A percentile compares a stretch with the other conserved stretches of the same genome.
Conservation (phyloP, 1,139 yeast genomes). For the Sugiyamaella sp. region DNA sequence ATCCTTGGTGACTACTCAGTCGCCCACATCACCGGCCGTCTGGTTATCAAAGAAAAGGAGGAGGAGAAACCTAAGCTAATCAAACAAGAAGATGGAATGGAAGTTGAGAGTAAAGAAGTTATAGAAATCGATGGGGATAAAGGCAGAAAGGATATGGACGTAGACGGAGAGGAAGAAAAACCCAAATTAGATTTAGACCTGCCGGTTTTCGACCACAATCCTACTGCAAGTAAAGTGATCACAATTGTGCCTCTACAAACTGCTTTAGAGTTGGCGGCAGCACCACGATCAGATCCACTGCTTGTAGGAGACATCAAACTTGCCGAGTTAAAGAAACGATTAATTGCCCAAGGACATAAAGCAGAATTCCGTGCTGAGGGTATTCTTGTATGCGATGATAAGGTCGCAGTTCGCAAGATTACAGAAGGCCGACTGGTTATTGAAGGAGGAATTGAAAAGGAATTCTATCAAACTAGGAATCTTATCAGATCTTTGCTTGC, state of each 20-base stretch:
- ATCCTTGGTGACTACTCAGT: slow-evolving; percentile 79
- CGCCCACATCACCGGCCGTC: slow-evolving; percentile 79
- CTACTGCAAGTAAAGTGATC: slow-evolving; percentile 19
- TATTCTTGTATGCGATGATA: slow-evolving; percentile 79
- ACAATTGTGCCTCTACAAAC: slow-evolving; percentile 37
- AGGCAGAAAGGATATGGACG: slow-evolving; percentile 5
- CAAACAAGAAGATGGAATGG: slow-evolving; percentile 11
- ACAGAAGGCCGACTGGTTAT: slow-evolving; percentile 81
- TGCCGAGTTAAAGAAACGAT: slow-evolving; percentile 73
- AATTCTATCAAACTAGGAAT: slow-evolving; percentile 78
- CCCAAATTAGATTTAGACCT: slow-evolving; percentile 6
- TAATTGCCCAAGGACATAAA: slow-evolving; percentile 59
- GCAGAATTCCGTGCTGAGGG: slow-evolving; percentile 97
- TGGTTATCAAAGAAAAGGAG: slow-evolving; percentile 48
- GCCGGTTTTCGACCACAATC: slow-evolving; percentile 2
- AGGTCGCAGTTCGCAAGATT: slow-evolving; percentile 73
- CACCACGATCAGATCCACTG: slow-evolving; percentile 48
- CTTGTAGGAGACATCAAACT: slow-evolving; percentile 89
- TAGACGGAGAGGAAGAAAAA: slow-evolving; percentile 1
- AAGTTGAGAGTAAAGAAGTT: slow-evolving; percentile 10
- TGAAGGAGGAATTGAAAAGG: slow-evolving; percentile 77
- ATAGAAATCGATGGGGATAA: slow-evolving; percentile 1
- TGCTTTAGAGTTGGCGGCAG: slow-evolving; percentile 38
- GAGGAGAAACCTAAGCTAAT: not conserved
- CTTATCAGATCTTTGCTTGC: slow-evolving; percentile 82